phyloP scores from a whole-genome alignment of 495 filamentous ascomycete species.

The Penicillium subrubescens region DNA sequence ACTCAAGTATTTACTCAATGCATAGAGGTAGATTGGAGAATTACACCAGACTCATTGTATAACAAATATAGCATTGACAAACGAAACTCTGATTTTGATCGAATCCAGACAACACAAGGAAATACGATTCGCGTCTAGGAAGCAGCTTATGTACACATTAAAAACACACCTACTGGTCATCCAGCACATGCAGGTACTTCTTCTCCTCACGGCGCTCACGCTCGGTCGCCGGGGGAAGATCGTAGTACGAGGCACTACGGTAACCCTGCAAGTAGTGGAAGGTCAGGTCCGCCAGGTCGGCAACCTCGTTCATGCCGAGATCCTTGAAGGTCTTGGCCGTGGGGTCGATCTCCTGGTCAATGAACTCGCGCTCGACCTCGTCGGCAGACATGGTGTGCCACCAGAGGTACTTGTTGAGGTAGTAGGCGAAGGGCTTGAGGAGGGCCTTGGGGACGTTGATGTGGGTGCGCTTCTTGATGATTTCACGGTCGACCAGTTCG shows the following conservation, averaged over 20 bases:
- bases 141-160: conserved; percentile 47
- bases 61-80: not conserved
- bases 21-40: not conserved
- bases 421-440: conserved; percentile 67
- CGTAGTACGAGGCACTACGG: conserved; percentile 80
- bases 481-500: conserved; percentile 86
- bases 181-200: conserved; percentile 93
- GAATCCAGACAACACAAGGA: conserved; percentile 33
- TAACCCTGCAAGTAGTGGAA: conserved; percentile 92
- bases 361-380: conserved; percentile 89
- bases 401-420: conserved; percentile 81
- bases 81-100: conserved; percentile 4
- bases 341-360: conserved; percentile 89
- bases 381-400: conserved; percentile 85
- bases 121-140: conserved; percentile 41
- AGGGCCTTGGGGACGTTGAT: conserved; percentile 86
- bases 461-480: conserved; percentile 83
- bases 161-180: conserved; percentile 70
- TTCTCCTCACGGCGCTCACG: conserved; percentile 91
- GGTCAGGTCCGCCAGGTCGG: conserved; percentile 76
- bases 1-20: not conserved
- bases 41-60: not conserved
- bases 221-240: conserved; percentile 91
- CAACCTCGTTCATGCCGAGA: conserved; percentile 77
- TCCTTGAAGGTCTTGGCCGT: conserved; percentile 95